Base-by-base conservation (phyloP, 352 stramenopile genomes). In the Phytophthora brassicae region DNA sequence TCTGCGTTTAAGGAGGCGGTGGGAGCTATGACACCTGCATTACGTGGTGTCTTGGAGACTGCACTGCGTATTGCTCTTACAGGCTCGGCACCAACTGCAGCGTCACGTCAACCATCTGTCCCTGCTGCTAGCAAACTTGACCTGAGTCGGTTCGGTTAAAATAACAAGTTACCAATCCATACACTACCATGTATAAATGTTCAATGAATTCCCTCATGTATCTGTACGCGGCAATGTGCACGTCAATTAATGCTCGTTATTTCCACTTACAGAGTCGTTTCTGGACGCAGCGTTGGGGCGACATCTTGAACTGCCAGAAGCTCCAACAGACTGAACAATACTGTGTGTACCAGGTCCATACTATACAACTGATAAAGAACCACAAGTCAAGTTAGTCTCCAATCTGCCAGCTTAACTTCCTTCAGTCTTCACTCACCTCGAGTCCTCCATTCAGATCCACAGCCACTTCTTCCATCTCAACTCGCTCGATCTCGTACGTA, bases 1-100 rank as follows among this genome's bases (percentile, higher is more conserved):
- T 43, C 47, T 29, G 79, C 70, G 28, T 89, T 89, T 44, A 89
- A 87, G 56, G 64, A 84, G 23, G 66, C 54, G 4, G 77, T 86
- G 19, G 62, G 48, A 11, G 71, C 75, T 17, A 84, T 89, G 75
- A 52, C 50, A 0, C 67, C 79, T 8, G 29, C 50, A 19, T 41
- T 66, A 16, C 77, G 79, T 17, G 43, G 61, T 29, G 66, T 79
- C 24, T 55, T 89, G 36, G 72, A 89, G 48, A 58, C 62, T 46
- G 60, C 75, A 0, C 45, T 89, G 20, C 74, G 77, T 20, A 67
- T 69, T 26, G 79, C 79, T 54, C 59, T 89, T 9, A 75, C 64
- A 0, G 64, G 66, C 22, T 72, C 70, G 4, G 24, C 44, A 31
- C 28, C 51, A 36, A 28, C 59, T 1, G 29, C 47, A 22, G 31